A percentile compares a stretch with the other conserved stretches of the same genome.
phyloP scores from a whole-genome alignment of 805 yeast species.

The Wickerhamiella vanderwaltii region DNA sequence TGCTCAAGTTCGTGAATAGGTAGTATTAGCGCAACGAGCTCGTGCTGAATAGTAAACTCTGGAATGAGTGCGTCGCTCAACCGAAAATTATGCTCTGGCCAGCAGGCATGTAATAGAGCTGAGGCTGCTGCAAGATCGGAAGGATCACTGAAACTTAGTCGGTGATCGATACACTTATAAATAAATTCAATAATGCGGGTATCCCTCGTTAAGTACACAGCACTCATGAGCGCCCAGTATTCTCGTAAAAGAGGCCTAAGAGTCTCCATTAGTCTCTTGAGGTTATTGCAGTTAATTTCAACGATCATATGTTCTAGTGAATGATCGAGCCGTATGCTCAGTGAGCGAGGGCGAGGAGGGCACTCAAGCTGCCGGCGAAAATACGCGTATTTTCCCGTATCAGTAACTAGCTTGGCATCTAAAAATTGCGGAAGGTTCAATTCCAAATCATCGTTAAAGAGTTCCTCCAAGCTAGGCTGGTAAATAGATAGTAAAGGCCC shows the following conservation, averaged over 20 bases:
- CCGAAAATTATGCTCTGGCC: not conserved
- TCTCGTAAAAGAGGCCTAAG: slow-evolving; percentile 8
- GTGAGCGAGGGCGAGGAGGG: not conserved
- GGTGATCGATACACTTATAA: not conserved
- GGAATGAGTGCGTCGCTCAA: not conserved
- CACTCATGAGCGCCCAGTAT: slow-evolving; percentile 14
- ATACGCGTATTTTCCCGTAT: not conserved
- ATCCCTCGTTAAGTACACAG: slow-evolving; percentile 18
- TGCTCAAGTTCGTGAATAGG: slow-evolving; percentile 3
- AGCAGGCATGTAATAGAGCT: not conserved
- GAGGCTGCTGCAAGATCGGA: not conserved
- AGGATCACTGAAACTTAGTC: not conserved
- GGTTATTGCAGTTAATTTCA: not conserved
- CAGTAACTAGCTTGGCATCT: not conserved
- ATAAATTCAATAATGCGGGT: slow-evolving; percentile 14
- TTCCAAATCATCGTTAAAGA: slow-evolving; percentile 5
- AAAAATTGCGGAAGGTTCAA: not conserved
- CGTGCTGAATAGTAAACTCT: not conserved
- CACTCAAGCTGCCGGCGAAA: not conserved
- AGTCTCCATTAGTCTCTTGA: slow-evolving; percentile 2
- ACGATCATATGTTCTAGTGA: not conserved
- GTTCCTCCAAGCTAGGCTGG: not conserved
- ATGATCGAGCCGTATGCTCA: not conserved
- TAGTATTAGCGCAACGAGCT: not conserved
- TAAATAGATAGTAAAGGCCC: slow-evolving; percentile 2